These are phyloP conservation scores for Wallacemonas sp. DNA, from an alignment of 208 protist species.

Conservation along the genomic window DNA sequence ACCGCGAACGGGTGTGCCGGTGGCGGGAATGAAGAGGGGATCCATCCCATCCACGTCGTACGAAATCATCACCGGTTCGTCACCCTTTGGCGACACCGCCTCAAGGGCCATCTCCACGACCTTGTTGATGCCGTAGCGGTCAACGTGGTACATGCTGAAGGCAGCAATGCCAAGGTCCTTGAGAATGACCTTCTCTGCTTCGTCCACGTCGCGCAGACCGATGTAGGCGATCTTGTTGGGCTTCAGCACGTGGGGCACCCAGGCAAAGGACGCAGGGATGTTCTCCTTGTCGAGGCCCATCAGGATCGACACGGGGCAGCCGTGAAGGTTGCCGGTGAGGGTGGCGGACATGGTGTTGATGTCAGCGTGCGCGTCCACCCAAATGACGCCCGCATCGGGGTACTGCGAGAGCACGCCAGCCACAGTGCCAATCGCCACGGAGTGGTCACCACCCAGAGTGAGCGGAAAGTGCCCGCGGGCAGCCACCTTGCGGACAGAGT, in stretches of 20 bases:
- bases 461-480: slow-evolving; percentile 37
- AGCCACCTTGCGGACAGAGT: slow-evolving; percentile 34
- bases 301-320: slow-evolving; percentile 65
- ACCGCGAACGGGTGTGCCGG: slow-evolving; percentile 55
- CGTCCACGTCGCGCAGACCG: slow-evolving; percentile 62
- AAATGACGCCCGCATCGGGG: slow-evolving; percentile 60
- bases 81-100: slow-evolving; percentile 33
- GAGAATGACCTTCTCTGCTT: slow-evolving; percentile 54
- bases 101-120: slow-evolving; percentile 50
- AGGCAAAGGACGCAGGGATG: slow-evolving; percentile 34
- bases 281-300: slow-evolving; percentile 45
- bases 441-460: slow-evolving; percentile 41
- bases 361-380: slow-evolving; percentile 80
- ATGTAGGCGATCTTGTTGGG: slow-evolving; percentile 63
- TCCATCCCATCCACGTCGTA: slow-evolving; percentile 76
- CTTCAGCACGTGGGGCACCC: slow-evolving; percentile 38
- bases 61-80: slow-evolving; percentile 53
- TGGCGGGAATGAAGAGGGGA: slow-evolving; percentile 45
- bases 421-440: slow-evolving; percentile 47
- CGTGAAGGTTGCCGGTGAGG: slow-evolving; percentile 69
- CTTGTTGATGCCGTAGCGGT: slow-evolving; percentile 58
- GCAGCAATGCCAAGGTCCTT: slow-evolving; percentile 44
- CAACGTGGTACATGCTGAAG: slow-evolving; percentile 55
- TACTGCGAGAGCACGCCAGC: slow-evolving; percentile 32
- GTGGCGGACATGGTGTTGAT: slow-evolving; percentile 66